A percentile compares a stretch with the other conserved stretches of the same genome.
Evolutionary conservation across 2,329 filamentous ascomycete species (phyloP).

Genomic region (Mycosphaerella sp.): DNA sequence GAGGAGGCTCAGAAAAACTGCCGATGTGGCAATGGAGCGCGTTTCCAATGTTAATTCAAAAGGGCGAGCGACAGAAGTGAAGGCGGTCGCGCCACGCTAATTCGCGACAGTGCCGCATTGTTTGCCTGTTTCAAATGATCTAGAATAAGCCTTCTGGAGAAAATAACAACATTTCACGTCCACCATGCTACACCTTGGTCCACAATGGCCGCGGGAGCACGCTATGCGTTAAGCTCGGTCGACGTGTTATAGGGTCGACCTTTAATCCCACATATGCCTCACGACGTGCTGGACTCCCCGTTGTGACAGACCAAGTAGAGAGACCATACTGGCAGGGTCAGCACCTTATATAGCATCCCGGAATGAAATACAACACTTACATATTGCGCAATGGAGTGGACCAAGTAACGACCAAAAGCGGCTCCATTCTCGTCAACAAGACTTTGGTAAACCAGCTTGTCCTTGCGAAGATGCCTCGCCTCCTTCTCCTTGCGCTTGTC

Average conservation of each 20-base stretch:
- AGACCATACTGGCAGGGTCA: constrained; percentile 59
- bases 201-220: constrained; percentile 58
- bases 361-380: constrained; percentile 18
- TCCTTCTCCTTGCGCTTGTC: constrained; percentile 47
- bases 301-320: constrained; percentile 71
- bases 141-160: neutral
- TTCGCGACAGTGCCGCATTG: neutral
- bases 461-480: constrained; percentile 49
- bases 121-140: constrained; percentile 7
- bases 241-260: constrained; percentile 37
- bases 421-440: constrained; percentile 68
- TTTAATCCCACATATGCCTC: constrained; percentile 78
- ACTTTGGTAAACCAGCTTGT: constrained; percentile 75
- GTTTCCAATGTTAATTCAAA: no score
- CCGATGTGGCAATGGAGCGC: no score
- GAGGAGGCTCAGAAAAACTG: no score
- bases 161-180: neutral
- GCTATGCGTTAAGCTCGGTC: constrained; percentile 30
- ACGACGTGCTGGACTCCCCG: constrained; percentile 62
- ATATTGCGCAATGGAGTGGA: constrained; percentile 86
- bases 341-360: neutral
- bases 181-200: constrained; percentile 37
- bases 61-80: no score
- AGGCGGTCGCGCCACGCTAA: no score
- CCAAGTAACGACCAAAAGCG: constrained; percentile 85